These are phyloP conservation scores for Pulveroboletus sp. DNA, from an alignment of 768 basidiomycete species.

Conservation along the genomic window DNA sequence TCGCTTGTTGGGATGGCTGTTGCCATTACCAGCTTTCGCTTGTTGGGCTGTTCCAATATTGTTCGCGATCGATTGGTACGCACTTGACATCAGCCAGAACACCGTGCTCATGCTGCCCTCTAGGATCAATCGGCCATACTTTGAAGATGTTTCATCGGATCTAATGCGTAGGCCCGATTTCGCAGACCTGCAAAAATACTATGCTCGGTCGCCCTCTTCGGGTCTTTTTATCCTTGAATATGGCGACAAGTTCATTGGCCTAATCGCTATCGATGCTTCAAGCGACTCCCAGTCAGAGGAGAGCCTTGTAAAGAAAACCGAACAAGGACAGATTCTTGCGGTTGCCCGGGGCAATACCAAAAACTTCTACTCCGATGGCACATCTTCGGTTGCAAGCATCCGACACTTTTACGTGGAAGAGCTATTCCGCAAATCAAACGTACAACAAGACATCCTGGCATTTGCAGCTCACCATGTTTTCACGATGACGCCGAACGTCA, in stretches of 20 bases:
- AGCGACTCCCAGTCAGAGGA: slow-evolving; percentile 35
- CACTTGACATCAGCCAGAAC: too few species aligned
- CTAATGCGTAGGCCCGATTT: slow-evolving; percentile 59
- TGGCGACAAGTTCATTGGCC: slow-evolving; percentile 55
- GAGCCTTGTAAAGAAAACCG: slow-evolving; percentile 19
- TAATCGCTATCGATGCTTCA: slow-evolving; percentile 69
- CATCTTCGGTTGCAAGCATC: slow-evolving; percentile 56
- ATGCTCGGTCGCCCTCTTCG: slow-evolving; percentile 58
- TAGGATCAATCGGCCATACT: slow-evolving; percentile 70
- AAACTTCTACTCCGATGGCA: slow-evolving; percentile 27
- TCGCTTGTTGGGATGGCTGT: slow-evolving; percentile 50
- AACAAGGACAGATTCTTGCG: slow-evolving; percentile 10
- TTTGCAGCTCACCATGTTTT: slow-evolving; percentile 62
- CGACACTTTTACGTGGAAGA: slow-evolving; percentile 77
- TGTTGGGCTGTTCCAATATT: slow-evolving; percentile 61
- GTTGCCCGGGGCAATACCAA: slow-evolving; percentile 17
- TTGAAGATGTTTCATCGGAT: slow-evolving; percentile 53
- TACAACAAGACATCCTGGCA: slow-evolving; percentile 67
- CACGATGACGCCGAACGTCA: slow-evolving; percentile 37
- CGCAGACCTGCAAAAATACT: slow-evolving; percentile 48
- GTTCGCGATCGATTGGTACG: slow-evolving; percentile 72
- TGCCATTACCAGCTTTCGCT: slow-evolving; percentile 65
- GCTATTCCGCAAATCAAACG: slow-evolving; percentile 49
- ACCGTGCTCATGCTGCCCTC: too few species aligned
- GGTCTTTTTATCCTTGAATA: slow-evolving; percentile 72